phyloP scores from a whole-genome alignment of 2,329 filamentous ascomycete genomes.

The Botryotinia calthae region DNA sequence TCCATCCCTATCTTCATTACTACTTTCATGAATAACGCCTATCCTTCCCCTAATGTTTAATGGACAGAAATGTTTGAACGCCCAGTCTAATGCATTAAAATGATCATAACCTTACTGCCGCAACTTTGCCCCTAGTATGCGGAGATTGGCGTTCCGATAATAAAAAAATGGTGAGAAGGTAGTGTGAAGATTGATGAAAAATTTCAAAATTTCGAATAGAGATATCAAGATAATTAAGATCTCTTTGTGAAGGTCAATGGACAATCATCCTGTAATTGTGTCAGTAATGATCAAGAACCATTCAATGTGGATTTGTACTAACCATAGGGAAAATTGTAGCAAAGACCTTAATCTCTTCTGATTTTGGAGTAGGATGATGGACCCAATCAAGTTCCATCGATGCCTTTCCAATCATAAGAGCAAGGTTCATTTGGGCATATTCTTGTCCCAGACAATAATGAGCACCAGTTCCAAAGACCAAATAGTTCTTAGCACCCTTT shows the following conservation, averaged over 20 bases:
- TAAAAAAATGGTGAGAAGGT: conserved; percentile 8
- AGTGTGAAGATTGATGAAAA: neutral
- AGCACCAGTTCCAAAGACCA: conserved; percentile 92
- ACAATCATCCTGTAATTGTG: conserved; percentile 19
- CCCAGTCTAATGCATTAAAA: conserved; percentile 18
- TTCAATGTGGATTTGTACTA: conserved; percentile 38
- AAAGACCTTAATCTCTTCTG: conserved; percentile 97
- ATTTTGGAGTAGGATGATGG: conserved; percentile 77
- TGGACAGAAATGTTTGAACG: conserved; percentile 15
- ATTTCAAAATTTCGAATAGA: neutral
- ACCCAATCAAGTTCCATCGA: conserved; percentile 84
- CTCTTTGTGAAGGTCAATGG: conserved; percentile 21
- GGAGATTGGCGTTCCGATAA: conserved; percentile 14
- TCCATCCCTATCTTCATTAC: neutral
- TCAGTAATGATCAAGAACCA: conserved; percentile 4
- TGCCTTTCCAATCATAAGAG: conserved; percentile 86
- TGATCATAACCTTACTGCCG: conserved; percentile 14
- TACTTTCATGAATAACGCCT: conserved; percentile 12
- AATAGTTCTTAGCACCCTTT: conserved; percentile 85
- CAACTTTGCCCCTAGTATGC: conserved; percentile 14
- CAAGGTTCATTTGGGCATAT: conserved; percentile 86
- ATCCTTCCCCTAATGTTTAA: conserved; percentile 8
- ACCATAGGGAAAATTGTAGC: conserved; percentile 97
- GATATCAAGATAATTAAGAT: neutral
- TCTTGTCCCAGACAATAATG: conserved; percentile 96